Percentiles rank a stretch among this genome's conserved stretches.
Conservation (phyloP, 2,329 filamentous ascomycete species). For the Fusarium odoratissimum region DNA sequence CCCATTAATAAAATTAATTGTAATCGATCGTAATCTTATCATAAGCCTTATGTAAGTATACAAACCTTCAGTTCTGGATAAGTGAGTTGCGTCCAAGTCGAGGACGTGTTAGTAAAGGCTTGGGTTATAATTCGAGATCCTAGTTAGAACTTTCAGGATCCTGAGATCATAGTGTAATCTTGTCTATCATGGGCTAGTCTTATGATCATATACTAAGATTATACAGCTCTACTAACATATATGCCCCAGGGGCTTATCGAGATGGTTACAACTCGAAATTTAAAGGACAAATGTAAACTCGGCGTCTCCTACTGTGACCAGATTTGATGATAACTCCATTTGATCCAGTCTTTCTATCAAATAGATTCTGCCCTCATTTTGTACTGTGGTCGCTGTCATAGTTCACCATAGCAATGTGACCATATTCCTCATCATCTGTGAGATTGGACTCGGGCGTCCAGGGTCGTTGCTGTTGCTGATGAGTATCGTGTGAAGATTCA, state of each 20-base stretch:
- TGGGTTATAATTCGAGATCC: not conserved
- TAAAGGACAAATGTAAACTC: no score
- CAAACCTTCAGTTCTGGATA: not conserved
- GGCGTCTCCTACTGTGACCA: not conserved
- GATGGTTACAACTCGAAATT: not conserved
- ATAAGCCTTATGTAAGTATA: not conserved
- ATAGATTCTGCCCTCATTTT: not conserved
- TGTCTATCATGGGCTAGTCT: not conserved
- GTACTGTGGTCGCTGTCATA: slow-evolving; percentile 46
- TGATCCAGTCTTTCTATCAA: not conserved
- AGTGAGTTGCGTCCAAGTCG: not conserved
- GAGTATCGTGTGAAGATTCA: slow-evolving; percentile 9
- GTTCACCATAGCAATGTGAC: slow-evolving; percentile 53
- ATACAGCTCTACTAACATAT: not conserved
- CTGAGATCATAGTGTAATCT: not conserved
- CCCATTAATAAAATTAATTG: not conserved
- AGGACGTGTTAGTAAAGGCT: not conserved
- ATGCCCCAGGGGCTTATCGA: not conserved
- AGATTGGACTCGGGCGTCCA: slow-evolving; percentile 44
- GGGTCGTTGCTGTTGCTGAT: slow-evolving; percentile 32
- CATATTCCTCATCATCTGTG: slow-evolving; percentile 52
- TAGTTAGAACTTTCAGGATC: not conserved
- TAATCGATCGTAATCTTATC: not conserved
- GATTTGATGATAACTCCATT: not conserved
- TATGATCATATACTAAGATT: not conserved